Evolutionary conservation across 345 rosid species (phyloP).

Genomic region (Salix exigua): DNA sequence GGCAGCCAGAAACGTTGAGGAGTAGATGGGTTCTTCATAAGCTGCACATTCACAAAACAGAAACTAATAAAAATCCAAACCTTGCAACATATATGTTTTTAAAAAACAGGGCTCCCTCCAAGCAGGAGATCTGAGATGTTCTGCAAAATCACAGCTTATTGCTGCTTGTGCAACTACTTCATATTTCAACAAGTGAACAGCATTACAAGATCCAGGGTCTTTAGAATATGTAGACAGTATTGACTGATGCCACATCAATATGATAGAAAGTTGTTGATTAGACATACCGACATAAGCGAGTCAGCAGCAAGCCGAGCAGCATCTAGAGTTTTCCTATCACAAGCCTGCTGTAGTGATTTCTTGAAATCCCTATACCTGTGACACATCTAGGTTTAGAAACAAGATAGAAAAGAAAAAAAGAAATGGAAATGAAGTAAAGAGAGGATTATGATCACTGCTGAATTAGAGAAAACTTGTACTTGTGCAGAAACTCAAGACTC

Average conservation of each 20-base stretch:
- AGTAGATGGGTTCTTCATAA: conserved; percentile 83
- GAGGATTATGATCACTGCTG: not conserved
- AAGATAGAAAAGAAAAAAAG: not conserved
- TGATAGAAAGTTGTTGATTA: not conserved
- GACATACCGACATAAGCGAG: conserved; percentile 68
- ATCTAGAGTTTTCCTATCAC: conserved; percentile 51
- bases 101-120: no score
- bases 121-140: not conserved
- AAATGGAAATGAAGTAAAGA: not conserved
- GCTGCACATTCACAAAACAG: conserved; percentile 47
- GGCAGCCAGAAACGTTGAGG: conserved; percentile 94
- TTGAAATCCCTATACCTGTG: conserved; percentile 90
- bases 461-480: conserved; percentile 39
- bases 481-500: conserved; percentile 89
- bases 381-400: conserved; percentile 5
- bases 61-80: not conserved
- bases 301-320: conserved; percentile 68
- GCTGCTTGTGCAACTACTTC: not conserved
- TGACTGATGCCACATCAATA: not conserved
- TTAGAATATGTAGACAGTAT: not conserved
- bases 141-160: not conserved
- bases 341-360: conserved; percentile 63
- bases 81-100: not conserved
- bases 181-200: not conserved
- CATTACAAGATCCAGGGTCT: not conserved